Base-by-base conservation (phyloP, 371 early-diverging fungal genomes). In the Mortierella sp. region DNA sequence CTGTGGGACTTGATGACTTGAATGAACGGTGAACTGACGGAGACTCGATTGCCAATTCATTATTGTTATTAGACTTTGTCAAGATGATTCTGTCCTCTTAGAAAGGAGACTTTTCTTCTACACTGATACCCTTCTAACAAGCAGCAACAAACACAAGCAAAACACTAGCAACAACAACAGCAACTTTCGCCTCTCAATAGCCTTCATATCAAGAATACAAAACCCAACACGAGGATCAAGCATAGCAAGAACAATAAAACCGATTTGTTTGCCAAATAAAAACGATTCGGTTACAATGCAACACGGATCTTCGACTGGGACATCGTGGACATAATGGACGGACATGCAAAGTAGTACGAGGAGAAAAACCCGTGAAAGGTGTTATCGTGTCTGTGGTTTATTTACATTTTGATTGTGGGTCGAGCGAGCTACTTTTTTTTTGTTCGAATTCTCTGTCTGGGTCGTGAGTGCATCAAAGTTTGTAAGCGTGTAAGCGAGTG, bases 61-160 rank as follows among this genome's bases (percentile, higher is more conserved):
- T 2, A 8, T 38, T 38, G 2, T 29, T 24, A 55, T 32, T 77
- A 91, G 91, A 92, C 32, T 92, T 92, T 89, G 91, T 92, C 63
- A 90, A 90, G 51, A 87, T 91, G 74, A 84, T 92, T 75, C 81
- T 92, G 74, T 88, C 90, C 21, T 90, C 90, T 85, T 92, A 90
- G 87, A 32, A 35, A 29, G 16, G 18, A 43, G 16, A 43, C 12
- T 1, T 51, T 58, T 76, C 41, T 18, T 29, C n/a, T 11, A 29
- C 46, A 56, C 49, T 24, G 58, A 71, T 24, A 63, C 79, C 29
- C 46, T 44, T n/a, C 56, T n/a, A 46, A 48, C 44, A n/a, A 44
- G 41, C 49, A 44, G 63, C 71, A 29, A 27, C 35, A 18, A 14
- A 38, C n/a, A 41, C 11, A 27, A 35, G 44, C 41, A 41, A 56